Evolutionary conservation across 2,329 filamentous ascomycete genomes (phyloP), one percentile per base, ranked within the genome.

Genomic region (Fusarium succisae): DNA sequence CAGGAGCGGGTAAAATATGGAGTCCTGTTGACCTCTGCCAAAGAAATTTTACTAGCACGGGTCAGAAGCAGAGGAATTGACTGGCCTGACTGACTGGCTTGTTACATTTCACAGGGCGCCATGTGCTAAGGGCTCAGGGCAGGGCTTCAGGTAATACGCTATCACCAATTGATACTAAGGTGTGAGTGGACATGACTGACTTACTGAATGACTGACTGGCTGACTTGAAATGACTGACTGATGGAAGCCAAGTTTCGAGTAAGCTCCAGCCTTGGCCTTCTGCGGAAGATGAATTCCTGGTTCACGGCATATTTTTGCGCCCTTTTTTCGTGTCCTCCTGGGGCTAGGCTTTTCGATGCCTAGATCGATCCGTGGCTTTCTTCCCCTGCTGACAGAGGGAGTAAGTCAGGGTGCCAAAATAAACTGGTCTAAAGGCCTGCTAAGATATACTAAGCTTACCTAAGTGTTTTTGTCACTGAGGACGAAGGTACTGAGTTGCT

Each of bases 1-100:
- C 74, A 75, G 75, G 76, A 76, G 76, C 76, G 76, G 76, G 74
- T 78, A 76, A 78, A 77, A 77, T 66, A 57, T 69, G 75, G 75
- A 66, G 69, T 58, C 58, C 56, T 54, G 30, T 53, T 28, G 54
- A 48, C 58, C 53, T 47, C n/a, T 64, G 57, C 70, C 69, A 64
- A 66, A 73, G 72, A 77, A 69, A 53, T 78, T 77, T 77, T 74
- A 54, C 65, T 74, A 62, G 72, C 73, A 77, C 72, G 67, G 54
- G 71, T 63, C 67, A 47, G 61, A 30, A 24, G 35, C 47, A 72
- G 71, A 67, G 58, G 60, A 66, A 73, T 71, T 68, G 53, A 66
- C 63, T 66, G 54, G 64, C 24, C 38, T 69, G 50, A 35, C 41
- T 38, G 57, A 41, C 63, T 50, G 60, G 57, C 70, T 76, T 53